Evolutionary conservation across 1,139 yeast genomes (phyloP).

Genomic region (Kodamaea alishanica): DNA sequence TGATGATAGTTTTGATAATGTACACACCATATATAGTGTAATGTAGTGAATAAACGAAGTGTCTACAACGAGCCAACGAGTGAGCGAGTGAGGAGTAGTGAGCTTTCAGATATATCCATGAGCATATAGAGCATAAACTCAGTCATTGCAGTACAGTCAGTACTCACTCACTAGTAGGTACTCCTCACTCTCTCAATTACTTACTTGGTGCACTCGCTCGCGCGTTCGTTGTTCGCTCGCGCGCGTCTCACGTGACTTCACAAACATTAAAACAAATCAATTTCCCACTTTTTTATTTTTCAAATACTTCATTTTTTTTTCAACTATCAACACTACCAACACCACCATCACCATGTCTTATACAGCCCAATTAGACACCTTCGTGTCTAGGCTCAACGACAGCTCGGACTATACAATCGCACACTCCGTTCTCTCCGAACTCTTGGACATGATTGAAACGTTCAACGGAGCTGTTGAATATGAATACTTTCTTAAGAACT

Average conservation of each 20-base stretch:
- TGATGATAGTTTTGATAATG: not conserved
- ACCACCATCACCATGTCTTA: slow-evolving; percentile 21
- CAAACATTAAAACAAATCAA: slow-evolving; percentile 7
- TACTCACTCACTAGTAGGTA: not conserved
- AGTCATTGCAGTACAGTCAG: too few species aligned
- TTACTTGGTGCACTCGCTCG: not conserved
- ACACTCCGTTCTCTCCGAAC: slow-evolving; percentile 69
- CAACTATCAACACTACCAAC: not conserved
- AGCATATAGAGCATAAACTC: too few species aligned
- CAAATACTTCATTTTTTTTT: slow-evolving; percentile 1
- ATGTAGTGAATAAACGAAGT: not conserved
- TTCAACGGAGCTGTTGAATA: slow-evolving; percentile 79
- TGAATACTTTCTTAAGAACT: slow-evolving; percentile 58
- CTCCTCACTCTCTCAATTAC: not conserved
- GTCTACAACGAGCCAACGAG: not conserved
- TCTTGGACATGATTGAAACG: slow-evolving; percentile 81
- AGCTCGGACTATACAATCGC: slow-evolving; percentile 53
- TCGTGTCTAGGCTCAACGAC: slow-evolving; percentile 57
- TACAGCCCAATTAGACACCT: slow-evolving; percentile 52
- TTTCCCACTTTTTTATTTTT: slow-evolving; percentile 18
- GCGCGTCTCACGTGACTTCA: slow-evolving; percentile 10
- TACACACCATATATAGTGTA: not conserved
- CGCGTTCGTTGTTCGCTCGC: too few species aligned
- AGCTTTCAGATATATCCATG: too few species aligned
- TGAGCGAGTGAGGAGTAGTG: too few species aligned